Conservation (phyloP, 495 filamentous ascomycete species). For the Margaritispora aquatica region DNA sequence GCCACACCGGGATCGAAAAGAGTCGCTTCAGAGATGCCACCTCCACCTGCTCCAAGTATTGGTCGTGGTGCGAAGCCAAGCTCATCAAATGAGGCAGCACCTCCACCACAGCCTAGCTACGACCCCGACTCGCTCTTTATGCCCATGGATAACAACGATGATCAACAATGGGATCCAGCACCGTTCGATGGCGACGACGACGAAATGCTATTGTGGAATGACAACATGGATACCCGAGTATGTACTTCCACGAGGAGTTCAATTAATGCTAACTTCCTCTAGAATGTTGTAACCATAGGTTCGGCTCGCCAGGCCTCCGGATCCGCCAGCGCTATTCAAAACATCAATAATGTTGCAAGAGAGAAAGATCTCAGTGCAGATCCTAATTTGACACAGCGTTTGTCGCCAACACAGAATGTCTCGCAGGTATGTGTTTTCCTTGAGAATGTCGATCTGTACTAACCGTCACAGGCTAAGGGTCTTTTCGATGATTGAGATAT, state of each 20-base stretch:
- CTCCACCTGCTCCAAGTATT: slow-evolving; percentile 20
- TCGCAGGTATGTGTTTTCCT: slow-evolving; percentile 40
- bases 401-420: slow-evolving; percentile 21
- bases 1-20: slow-evolving; percentile 19
- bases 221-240: slow-evolving; percentile 19
- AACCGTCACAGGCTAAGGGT: slow-evolving; percentile 41
- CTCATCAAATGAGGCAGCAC: slow-evolving; percentile 32
- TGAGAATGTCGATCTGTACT: slow-evolving; percentile 8
- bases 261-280: not conserved
- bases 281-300: slow-evolving; percentile 28
- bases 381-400: slow-evolving; percentile 52
- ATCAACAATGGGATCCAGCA: slow-evolving; percentile 74
- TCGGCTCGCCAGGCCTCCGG: slow-evolving; percentile 30
- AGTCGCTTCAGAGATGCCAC: slow-evolving; percentile 14
- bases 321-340: slow-evolving; percentile 1
- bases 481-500: slow-evolving; percentile 41
- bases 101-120: slow-evolving; percentile 54
- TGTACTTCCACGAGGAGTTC: not conserved
- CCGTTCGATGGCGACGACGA: slow-evolving; percentile 59
- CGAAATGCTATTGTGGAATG: slow-evolving; percentile 77
- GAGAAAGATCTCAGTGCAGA: slow-evolving; percentile 1
- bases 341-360: slow-evolving; percentile 20
- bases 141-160: slow-evolving; percentile 65
- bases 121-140: slow-evolving; percentile 74
- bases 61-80: slow-evolving; percentile 6